These are phyloP conservation scores for Zoysia japonica DNA, from an alignment of 176 grass and related monocot species.

Conservation along the genomic window DNA sequence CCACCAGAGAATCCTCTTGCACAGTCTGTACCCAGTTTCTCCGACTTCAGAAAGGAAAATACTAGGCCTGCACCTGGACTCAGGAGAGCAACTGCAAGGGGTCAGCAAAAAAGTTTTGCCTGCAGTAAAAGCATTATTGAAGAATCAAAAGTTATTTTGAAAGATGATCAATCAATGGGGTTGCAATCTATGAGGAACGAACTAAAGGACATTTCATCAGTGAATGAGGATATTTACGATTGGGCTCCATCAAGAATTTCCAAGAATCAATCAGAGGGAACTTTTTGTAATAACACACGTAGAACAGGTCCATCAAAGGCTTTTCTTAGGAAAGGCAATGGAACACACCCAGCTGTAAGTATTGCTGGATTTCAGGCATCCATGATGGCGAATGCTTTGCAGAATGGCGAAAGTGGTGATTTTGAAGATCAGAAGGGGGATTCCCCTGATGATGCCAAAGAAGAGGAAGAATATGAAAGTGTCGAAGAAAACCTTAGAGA, in stretches of 20 bases:
- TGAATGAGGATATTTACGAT: constrained; percentile 55
- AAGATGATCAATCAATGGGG: constrained; percentile 72
- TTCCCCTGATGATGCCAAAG: constrained; percentile 61
- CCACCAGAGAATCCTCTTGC: constrained; percentile 71
- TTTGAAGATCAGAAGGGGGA: constrained; percentile 59
- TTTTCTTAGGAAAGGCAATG: constrained; percentile 66
- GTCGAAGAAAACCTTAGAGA: constrained; percentile 64
- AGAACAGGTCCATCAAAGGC: constrained; percentile 47
- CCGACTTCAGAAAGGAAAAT: constrained; percentile 95
- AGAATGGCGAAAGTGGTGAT: constrained; percentile 51
- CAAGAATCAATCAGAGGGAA: constrained; percentile 43
- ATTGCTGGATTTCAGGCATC: constrained; percentile 43
- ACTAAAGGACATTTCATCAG: constrained; percentile 70
- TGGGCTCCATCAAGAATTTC: constrained; percentile 43
- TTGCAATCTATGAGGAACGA: constrained; percentile 90
- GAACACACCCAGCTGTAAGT: constrained; percentile 32
- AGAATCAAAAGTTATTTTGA: constrained; percentile 62
- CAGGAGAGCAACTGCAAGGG: constrained; percentile 54
- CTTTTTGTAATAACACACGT: constrained; percentile 42
- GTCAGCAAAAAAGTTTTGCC: constrained; percentile 59
- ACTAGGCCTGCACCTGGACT: constrained; percentile 67
- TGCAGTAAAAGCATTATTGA: constrained; percentile 85
- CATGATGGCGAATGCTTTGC: constrained; percentile 47
- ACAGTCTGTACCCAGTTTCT: constrained; percentile 85
- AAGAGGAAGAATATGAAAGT: constrained; percentile 85